Percentiles rank a stretch among this genome's conserved stretches.
phyloP scores from a whole-genome alignment of 257 asterid species.

The Salvia splendens region DNA sequence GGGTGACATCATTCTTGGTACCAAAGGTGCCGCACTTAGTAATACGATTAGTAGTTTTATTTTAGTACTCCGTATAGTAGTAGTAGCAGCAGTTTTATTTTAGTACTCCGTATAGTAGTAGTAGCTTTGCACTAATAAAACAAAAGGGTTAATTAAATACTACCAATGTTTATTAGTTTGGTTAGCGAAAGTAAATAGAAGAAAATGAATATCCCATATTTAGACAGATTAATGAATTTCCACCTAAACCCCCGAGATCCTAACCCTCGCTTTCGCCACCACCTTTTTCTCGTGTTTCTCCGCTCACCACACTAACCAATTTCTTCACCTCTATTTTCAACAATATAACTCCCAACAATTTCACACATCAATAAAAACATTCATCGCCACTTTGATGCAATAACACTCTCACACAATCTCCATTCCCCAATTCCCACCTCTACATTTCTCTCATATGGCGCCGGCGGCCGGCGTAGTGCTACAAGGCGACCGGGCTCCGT shows the following conservation, averaged over 20 bases:
- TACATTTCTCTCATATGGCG: slow-evolving; percentile 48
- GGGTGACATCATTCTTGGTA: too few relatives aligned
- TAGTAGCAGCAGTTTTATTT: too few relatives aligned
- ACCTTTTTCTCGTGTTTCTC: slow-evolving; percentile 31
- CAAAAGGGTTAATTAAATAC: too few relatives aligned
- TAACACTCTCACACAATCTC: slow-evolving; percentile 18
- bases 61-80: too few relatives aligned
- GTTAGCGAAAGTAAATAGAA: too few relatives aligned
- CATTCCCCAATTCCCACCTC: slow-evolving; percentile 8
- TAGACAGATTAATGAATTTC: slow-evolving; percentile 14
- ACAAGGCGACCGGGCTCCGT: slow-evolving; percentile 52
- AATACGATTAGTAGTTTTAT: too few relatives aligned
- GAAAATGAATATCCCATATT: not conserved
- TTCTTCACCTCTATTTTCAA: slow-evolving; percentile 20
- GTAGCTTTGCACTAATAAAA: too few relatives aligned
- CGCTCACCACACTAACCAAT: slow-evolving; percentile 33
- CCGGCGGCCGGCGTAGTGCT: slow-evolving; percentile 65
- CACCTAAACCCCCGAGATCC: slow-evolving; percentile 45
- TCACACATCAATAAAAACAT: not conserved
- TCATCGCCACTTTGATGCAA: slow-evolving; percentile 14
- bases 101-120: too few relatives aligned
- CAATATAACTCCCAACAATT: slow-evolving; percentile 14
- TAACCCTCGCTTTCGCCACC: slow-evolving; percentile 52
- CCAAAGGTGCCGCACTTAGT: too few relatives aligned
- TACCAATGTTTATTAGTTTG: too few relatives aligned